phyloP scores from a whole-genome alignment of 805 yeast species.

The Candida berthetii region DNA sequence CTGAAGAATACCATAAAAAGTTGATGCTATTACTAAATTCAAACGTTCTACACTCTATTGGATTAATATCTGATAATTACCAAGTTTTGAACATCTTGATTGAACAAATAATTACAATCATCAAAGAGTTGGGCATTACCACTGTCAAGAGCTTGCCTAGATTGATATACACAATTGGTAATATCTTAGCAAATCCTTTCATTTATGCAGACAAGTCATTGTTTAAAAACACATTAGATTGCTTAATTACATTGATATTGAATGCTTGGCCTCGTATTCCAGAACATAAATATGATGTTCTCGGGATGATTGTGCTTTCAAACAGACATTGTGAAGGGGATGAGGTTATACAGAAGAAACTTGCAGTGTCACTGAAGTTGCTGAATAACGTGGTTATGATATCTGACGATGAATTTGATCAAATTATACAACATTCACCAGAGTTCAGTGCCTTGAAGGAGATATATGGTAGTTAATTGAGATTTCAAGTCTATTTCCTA shows the following conservation, averaged over 20 bases:
- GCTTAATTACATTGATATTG: constrained; percentile 8
- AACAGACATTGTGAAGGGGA: constrained; percentile 6
- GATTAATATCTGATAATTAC: constrained; percentile 13
- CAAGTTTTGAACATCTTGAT: constrained; percentile 7
- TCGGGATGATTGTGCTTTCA: constrained; percentile 13
- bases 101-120: constrained; percentile 3
- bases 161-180: constrained; percentile 14
- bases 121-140: constrained; percentile 3
- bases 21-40: constrained; percentile 11
- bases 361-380: constrained; percentile 1
- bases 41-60: constrained; percentile 14
- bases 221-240: constrained; percentile 6
- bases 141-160: constrained; percentile 13
- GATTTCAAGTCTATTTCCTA: no score
- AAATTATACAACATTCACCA: no score
- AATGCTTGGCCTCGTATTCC: constrained; percentile 17
- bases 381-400: background rate
- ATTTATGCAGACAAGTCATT: constrained; percentile 9
- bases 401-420: background rate
- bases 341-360: constrained; percentile 1
- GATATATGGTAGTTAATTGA: no score
- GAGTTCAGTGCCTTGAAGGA: no score
- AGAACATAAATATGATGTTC: constrained; percentile 12
- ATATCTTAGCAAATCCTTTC: constrained; percentile 16
- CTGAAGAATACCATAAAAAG: background rate